These are phyloP conservation scores for Pichia sp. DNA, from an alignment of 1,139 yeast species.

Conservation along the genomic window DNA sequence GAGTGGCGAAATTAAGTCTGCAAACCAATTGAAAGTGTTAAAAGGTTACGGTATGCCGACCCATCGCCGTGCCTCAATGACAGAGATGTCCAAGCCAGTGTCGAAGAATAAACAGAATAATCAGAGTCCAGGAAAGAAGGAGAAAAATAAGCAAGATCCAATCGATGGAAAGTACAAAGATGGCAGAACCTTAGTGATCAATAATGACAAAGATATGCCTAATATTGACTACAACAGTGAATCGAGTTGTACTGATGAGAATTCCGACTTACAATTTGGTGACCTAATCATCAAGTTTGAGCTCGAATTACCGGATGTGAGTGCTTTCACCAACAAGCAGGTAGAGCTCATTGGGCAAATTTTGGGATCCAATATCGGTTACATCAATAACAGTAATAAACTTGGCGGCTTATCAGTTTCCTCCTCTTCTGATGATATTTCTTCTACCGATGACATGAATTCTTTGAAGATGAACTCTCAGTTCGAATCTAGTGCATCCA, in stretches of 20 bases:
- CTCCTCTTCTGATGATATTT: constrained; percentile 3
- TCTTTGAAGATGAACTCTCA: constrained; percentile 4
- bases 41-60: constrained; percentile 60
- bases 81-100: constrained; percentile 8
- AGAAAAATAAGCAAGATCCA: background rate
- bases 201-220: background rate
- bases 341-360: constrained; percentile 31
- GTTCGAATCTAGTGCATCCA: constrained; percentile 6
- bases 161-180: background rate
- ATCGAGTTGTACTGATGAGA: constrained; percentile 2
- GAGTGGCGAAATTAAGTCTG: constrained; percentile 41
- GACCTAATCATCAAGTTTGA: constrained; percentile 45
- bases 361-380: constrained; percentile 1
- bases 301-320: constrained; percentile 41
- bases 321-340: constrained; percentile 32
- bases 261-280: constrained; percentile 29
- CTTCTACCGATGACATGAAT: constrained; percentile 1
- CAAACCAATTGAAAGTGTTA: constrained; percentile 40
- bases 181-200: background rate
- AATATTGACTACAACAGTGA: background rate
- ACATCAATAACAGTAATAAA: background rate
- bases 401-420: background rate
- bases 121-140: background rate
- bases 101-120: background rate
- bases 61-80: constrained; percentile 26